Evolutionary conservation across 768 basidiomycete genomes (phyloP), one percentile per base, ranked within the genome.

Genomic region (Tylopilus balloui): DNA sequence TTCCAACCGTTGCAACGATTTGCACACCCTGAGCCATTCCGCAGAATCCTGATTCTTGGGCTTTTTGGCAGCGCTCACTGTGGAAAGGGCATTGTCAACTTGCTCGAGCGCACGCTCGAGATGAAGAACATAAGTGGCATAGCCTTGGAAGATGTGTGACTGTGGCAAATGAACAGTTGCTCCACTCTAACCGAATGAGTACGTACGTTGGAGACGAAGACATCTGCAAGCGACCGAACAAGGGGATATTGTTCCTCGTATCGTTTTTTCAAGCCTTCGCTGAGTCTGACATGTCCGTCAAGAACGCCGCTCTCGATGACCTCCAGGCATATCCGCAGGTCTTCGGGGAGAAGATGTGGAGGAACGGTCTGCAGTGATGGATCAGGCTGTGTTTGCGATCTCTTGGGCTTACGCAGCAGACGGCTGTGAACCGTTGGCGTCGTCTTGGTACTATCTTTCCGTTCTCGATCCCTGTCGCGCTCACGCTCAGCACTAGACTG

Each of bases 171-270:
- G 15, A 64, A 60, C 25, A 44, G 52, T 25, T 52, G 50, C 49
- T 28, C 52, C 39, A 36, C 6, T 19, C 13, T 41, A 21, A 53
- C 44, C 4, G 20, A 44, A 50, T n/a, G 47, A 62, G 17, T 42
- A 76, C 88, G 69, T 65, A 95, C 93, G 71, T 91, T 92, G 10
- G 85, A 80, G 20, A 93, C 88, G 68, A 97, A 97, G n/a, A 97
- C 91, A 59, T 97, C 94, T 47, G 94, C 93, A 32, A 97, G 77
- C 24, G 86, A 88, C 45, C 94, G 78, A 29, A 97, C 94, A 29
- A 97, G 77, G 13, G 94, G 94, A 63, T 88, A 98, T 57, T 97
- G 94, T 57, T 96, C 92, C 47, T 95, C 92, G 55, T 97, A 98
- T 35, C 93, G 78, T 69, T 89, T 93, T 63, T 80, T 81, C 57